phyloP scores from a whole-genome alignment of 306 rosid species.

The Lablab purpureus region DNA sequence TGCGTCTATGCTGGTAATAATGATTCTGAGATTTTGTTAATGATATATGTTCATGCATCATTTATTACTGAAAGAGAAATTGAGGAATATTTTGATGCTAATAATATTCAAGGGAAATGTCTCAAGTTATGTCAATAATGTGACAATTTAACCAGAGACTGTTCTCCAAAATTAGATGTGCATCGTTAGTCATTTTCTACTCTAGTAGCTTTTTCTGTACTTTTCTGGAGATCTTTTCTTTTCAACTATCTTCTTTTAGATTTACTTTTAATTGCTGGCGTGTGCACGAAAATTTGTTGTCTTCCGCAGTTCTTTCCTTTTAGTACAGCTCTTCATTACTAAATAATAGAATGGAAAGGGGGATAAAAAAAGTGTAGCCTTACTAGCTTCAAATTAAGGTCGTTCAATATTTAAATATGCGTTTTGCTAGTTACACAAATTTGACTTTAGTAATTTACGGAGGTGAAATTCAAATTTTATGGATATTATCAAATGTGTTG shows the following conservation, averaged over 20 bases:
- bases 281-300: background rate
- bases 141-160: constrained; percentile 25
- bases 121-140: constrained; percentile 12
- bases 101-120: constrained; percentile 33
- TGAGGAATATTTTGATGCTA: background rate
- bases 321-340: background rate
- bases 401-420: background rate
- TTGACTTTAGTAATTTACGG: background rate
- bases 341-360: constrained; percentile 2
- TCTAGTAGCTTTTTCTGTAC: constrained; percentile 2
- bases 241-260: background rate
- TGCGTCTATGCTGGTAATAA: constrained; percentile 92
- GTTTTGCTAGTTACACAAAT: background rate
- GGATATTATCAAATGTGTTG: background rate
- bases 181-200: constrained; percentile 19
- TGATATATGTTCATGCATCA: constrained; percentile 12
- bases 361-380: background rate
- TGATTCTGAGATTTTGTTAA: constrained; percentile 25
- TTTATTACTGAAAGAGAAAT: constrained; percentile 25
- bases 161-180: constrained; percentile 3
- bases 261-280: constrained; percentile 11
- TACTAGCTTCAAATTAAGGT: background rate
- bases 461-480: constrained; percentile 1
- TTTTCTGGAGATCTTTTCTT: background rate
- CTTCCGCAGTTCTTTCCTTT: background rate